A percentile compares a stretch with the other conserved stretches of the same genome.
phyloP scores from a whole-genome alignment of 1,284 basidiomycete species.

The Lentinula novae-zelandiae region DNA sequence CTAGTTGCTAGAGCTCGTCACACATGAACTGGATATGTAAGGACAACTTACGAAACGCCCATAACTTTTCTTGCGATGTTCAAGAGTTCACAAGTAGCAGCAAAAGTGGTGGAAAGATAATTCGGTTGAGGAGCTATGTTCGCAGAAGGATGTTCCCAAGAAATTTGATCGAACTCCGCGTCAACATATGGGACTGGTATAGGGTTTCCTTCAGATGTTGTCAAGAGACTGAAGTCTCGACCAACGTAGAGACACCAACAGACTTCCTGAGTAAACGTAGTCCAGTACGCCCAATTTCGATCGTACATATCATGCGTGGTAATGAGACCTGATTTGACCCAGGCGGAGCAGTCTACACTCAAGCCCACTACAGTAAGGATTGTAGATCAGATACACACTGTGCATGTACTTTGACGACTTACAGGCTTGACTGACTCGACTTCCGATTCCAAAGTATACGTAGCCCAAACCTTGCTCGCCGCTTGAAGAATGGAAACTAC shows the following conservation, averaged over 20 bases:
- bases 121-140: slow-evolving; percentile 32
- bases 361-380: slow-evolving; percentile 44
- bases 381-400: not conserved
- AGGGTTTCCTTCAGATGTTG: slow-evolving; percentile 20
- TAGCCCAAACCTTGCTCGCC: slow-evolving; percentile 58
- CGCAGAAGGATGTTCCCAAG: slow-evolving; percentile 31
- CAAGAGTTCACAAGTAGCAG: slow-evolving; percentile 42
- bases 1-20: slow-evolving; percentile 23
- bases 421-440: slow-evolving; percentile 26
- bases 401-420: slow-evolving; percentile 4
- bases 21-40: not conserved
- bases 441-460: slow-evolving; percentile 52
- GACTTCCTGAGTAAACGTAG: slow-evolving; percentile 37
- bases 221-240: slow-evolving; percentile 38
- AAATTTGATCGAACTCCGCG: slow-evolving; percentile 31
- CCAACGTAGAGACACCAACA: slow-evolving; percentile 48
- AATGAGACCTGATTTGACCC: slow-evolving; percentile 49
- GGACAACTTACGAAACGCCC: slow-evolving; percentile 39
- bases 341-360: slow-evolving; percentile 51
- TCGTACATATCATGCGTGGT: slow-evolving; percentile 47
- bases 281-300: slow-evolving; percentile 48
- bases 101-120: slow-evolving; percentile 39
- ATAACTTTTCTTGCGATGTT: slow-evolving; percentile 42
- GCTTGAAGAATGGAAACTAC: slow-evolving; percentile 53
- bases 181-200: slow-evolving; percentile 37